These are phyloP conservation scores for Silene conica DNA, from an alignment of 148 eudicot species.

Conservation along the genomic window DNA sequence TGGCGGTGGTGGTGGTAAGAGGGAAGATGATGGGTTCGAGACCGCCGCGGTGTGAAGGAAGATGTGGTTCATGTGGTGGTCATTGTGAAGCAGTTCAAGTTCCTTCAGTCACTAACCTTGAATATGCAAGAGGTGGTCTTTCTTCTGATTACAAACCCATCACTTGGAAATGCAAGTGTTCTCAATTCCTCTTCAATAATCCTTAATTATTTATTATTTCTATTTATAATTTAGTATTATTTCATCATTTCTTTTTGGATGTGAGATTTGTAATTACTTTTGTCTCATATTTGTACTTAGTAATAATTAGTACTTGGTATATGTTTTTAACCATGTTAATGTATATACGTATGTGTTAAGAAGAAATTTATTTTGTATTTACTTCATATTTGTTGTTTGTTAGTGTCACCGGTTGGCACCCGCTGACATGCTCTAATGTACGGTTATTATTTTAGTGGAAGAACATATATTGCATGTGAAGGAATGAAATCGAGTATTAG, in stretches of 20 bases:
- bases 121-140: slow-evolving; percentile 5
- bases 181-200: slow-evolving; percentile 7
- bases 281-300: not conserved
- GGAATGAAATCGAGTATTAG: no score
- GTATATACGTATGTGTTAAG: no score
- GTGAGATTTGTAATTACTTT: not conserved
- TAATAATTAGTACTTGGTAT: not conserved
- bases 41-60: slow-evolving; percentile 29
- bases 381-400: no score
- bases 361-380: no score
- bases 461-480: no score
- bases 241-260: not conserved
- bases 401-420: no score
- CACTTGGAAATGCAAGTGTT: slow-evolving; percentile 36
- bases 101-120: slow-evolving; percentile 6
- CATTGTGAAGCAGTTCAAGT: slow-evolving; percentile 32
- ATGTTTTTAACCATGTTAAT: not conserved
- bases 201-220: slow-evolving; percentile 4
- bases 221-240: not conserved
- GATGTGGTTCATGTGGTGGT: slow-evolving; percentile 25
- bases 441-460: no score
- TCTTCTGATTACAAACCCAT: slow-evolving; percentile 29
- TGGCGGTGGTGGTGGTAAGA: slow-evolving; percentile 12
- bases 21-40: slow-evolving; percentile 22
- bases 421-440: no score